Percentiles rank a stretch among this genome's conserved stretches.
These are phyloP conservation scores for Backusella morwellensis DNA, from an alignment of 192 early-diverging fungal genomes.

Conservation along the genomic window DNA sequence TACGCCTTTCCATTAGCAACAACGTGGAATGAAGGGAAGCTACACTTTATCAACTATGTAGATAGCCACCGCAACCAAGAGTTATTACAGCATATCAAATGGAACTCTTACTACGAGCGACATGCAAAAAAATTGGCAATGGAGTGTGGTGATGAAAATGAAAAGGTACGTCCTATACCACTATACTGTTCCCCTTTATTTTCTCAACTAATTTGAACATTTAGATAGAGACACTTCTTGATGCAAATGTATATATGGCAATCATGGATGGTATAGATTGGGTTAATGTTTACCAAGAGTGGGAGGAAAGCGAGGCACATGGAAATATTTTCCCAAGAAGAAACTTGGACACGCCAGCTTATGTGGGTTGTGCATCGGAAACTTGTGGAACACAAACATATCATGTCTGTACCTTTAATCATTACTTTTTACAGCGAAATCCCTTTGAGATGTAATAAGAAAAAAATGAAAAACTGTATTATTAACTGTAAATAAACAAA, in stretches of 20 bases:
- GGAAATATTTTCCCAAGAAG: not conserved
- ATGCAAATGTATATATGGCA: not conserved
- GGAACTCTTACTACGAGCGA: not conserved
- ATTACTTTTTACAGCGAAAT: not conserved
- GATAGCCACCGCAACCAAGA: not conserved
- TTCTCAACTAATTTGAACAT: not conserved
- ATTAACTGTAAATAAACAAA: not conserved
- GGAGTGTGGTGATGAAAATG: not conserved
- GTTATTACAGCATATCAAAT: not conserved
- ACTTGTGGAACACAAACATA: not conserved
- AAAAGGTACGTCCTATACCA: not conserved
- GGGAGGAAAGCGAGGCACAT: not conserved
- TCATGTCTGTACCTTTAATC: not conserved
- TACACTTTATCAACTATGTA: not conserved
- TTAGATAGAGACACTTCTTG: not conserved
- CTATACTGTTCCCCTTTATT: not conserved
- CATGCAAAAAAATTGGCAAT: not conserved
- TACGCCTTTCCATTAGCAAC: not conserved
- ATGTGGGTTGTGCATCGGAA: not conserved
- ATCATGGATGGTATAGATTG: not conserved
- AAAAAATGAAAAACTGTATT: not conserved
- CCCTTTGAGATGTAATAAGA: not conserved
- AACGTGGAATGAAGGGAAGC: not conserved
- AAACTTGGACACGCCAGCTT: not conserved
- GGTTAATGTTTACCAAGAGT: not conserved